These are phyloP conservation scores for Neckera pumila DNA, from an alignment of 225 moss, liverwort and hornwort species.

Conservation along the genomic window DNA sequence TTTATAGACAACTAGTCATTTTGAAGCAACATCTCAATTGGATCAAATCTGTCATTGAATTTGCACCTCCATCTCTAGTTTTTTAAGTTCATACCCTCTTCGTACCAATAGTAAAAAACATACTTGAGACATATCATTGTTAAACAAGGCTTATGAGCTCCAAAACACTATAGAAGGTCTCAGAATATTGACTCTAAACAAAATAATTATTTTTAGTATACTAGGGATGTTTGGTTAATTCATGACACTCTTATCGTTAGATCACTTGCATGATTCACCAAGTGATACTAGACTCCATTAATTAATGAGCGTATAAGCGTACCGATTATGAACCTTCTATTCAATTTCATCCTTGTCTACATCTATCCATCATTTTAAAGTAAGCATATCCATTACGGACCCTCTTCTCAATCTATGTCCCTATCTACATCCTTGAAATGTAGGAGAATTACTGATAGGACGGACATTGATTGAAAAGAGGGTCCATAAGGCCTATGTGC, in stretches of 20 bases:
- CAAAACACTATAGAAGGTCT: fast-evolving
- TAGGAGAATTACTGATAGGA: too few species aligned
- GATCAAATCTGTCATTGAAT: not conserved
- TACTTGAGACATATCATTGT: not conserved
- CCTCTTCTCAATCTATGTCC: not conserved
- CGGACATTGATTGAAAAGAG: too few species aligned
- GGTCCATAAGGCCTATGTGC: too few species aligned
- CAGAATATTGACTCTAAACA: fast-evolving
- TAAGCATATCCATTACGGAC: not conserved
- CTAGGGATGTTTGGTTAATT: fast-evolving
- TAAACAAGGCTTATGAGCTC: fast-evolving
- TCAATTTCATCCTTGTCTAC: fast-evolving
- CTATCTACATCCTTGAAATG: not conserved
- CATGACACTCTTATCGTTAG: not conserved
- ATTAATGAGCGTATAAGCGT: not conserved
- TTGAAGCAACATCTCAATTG: not conserved
- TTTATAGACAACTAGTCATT: not conserved
- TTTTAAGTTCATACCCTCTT: not conserved
- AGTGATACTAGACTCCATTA: not conserved
- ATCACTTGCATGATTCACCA: not conserved
- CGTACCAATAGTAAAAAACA: fast-evolving
- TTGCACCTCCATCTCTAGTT: too few species aligned
- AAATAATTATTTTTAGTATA: too few species aligned
- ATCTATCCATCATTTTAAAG: not conserved
- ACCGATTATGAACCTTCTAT: not conserved